Percentiles rank a stretch among this genome's conserved stretches.
Evolutionary conservation across 2,329 filamentous ascomycete species (phyloP).

Genomic region (Apiospora koreana): DNA sequence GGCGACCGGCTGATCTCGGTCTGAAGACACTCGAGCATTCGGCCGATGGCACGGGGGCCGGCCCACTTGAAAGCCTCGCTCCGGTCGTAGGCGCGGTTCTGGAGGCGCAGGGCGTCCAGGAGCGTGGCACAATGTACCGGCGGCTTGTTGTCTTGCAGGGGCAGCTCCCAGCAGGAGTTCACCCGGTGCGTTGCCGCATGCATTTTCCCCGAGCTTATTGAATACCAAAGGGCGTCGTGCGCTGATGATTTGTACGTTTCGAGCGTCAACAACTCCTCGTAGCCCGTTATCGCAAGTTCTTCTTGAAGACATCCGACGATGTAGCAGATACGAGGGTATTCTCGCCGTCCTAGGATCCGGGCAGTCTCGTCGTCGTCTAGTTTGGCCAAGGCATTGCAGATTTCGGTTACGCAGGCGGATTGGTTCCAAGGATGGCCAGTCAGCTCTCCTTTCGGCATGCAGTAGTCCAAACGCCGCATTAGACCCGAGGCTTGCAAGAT

Average conservation of each 20-base stretch:
- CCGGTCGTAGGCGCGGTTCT: background rate
- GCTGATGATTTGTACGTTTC: background rate
- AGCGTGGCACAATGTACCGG: background rate
- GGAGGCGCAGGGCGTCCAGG: background rate
- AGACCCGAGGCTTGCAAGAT: slow-evolving; percentile 1
- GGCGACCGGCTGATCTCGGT: slow-evolving; percentile 6
- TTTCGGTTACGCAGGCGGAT: background rate
- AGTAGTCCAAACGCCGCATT: background rate
- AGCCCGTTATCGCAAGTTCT: background rate
- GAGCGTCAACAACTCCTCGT: slow-evolving; percentile 3
- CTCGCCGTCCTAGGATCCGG: background rate
- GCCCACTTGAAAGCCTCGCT: background rate
- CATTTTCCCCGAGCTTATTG: background rate
- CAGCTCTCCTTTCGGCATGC: background rate
- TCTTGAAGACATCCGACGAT: background rate
- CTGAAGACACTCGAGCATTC: background rate
- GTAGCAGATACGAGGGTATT: background rate
- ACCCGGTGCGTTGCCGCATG: background rate
- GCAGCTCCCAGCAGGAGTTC: background rate
- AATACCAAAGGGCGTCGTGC: background rate
- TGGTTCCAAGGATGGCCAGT: slow-evolving; percentile 8
- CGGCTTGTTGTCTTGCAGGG: background rate
- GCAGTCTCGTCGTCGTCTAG: background rate
- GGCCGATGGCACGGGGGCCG: background rate
- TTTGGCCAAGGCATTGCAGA: slow-evolving; percentile 7